Base-by-base conservation (phyloP, 2,329 filamentous ascomycete species). In the Microdochium paspali region DNA sequence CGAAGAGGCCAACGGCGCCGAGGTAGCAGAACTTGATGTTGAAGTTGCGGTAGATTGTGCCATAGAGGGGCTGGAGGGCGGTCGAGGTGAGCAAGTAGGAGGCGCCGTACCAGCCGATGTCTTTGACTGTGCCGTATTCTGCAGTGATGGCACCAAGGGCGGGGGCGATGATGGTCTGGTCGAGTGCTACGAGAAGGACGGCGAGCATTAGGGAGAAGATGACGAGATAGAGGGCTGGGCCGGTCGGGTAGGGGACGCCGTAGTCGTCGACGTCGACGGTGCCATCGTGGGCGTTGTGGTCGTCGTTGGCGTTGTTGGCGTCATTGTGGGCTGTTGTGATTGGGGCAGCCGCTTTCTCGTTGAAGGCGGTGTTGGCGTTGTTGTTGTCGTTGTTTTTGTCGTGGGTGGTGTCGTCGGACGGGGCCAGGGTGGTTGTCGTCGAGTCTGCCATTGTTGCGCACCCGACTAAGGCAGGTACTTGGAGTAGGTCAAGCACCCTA, bases 41-140 rank as follows among this genome's bases (percentile, higher is more conserved):
- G n/a, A 44, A 44, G 23, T 10, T 10, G 42, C 42, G 42, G 20
- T 44, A 44, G 20, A 44, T 25, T 3, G 42, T 44, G 9, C 42
- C 42, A 18, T 44, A 44, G n/a, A 44, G 42, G n/a, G 42, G 42
- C 42, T 44, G 42, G 23, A 44, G 4, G 23, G 42, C 42, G 5
- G 42, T 44, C 18, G 42, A 10, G 23, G 42, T 44, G 23, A 44
- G 42, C 4, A 44, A 24, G 42, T 25, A 44, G 23, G 42, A 23
- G 6, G 42, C 13, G 42, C 42, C 42, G 42, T 44, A 44, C 42
- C 42, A 44, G 42, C 42, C 42, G n/a, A 44, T 44, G 42, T 44
- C 42, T 13, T 26, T 24, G 42, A 44, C 42, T 3, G 42, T 44
- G 23, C 42, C 42, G 26, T 25, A 44, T 24, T 44, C 42, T 12